Evolutionary conservation across 208 protist genomes (phyloP), one percentile per base, ranked within the genome.

Genomic region (Wallacemonas collosoma): DNA sequence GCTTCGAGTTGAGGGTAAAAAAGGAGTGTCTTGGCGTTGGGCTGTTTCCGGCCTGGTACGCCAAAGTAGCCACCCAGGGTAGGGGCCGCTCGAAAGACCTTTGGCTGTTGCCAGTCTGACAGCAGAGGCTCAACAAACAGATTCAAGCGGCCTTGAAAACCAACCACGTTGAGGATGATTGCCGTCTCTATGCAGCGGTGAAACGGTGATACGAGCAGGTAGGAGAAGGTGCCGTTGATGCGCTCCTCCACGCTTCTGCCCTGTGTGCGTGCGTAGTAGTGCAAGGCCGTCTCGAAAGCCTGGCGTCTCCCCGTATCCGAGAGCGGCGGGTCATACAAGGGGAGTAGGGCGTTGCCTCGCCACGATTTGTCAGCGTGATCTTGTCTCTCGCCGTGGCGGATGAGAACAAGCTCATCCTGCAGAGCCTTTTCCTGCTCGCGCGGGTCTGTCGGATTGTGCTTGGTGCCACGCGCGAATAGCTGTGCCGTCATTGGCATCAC

Each of bases 171-270:
- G 53, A 96, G 57, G 47, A 96, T 80, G 6, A 86, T 43, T 2
- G 88, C 91, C 38, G 89, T 96, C 76, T 96, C 88, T 11, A 96
- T 63, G 68, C 91, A 96, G 3, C 91, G 88, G 62, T 91, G 82
- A 82, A 94, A 96, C 1, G 91, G 91, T 0, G 91, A 96, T 41
- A 86, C 68, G 43, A 96, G 75, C 40, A 93, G 70, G 55, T 82
- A 70, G 9, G 91, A 92, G 45, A 93, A 79, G 40, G 75, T 85
- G 2, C 91, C 91, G 11, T 73, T 50, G 57, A 89, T 78, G 50
- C 91, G 88, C 68, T 86, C 70, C 76, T 88, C 81, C 44, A 93
- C 62, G 60, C 73, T 80, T 43, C 77, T 80, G 41, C 86, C 83
- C 58, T 86, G 76, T 71, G 72, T 78, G 44, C 82, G 60, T 1